These are phyloP conservation scores for Sambucus nigra DNA, from an alignment of 129 eudicot species.

Conservation along the genomic window DNA sequence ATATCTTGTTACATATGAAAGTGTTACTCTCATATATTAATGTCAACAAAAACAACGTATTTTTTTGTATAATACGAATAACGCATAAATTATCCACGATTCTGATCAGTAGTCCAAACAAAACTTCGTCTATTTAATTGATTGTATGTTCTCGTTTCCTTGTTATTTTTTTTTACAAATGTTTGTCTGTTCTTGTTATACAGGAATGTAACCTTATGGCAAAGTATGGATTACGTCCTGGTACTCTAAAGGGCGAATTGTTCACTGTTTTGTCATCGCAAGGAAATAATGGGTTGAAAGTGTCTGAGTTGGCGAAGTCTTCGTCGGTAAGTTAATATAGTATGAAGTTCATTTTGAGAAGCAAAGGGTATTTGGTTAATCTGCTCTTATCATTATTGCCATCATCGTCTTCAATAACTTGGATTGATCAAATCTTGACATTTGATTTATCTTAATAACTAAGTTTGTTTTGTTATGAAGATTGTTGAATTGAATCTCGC, in stretches of 20 bases:
- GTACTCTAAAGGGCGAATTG: slow-evolving; percentile 85
- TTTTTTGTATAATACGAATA: too few relatives aligned
- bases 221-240: slow-evolving; percentile 63
- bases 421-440: not conserved
- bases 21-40: too few relatives aligned
- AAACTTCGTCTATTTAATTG: not conserved
- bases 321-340: slow-evolving; percentile 45
- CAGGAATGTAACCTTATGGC: slow-evolving; percentile 65
- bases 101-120: not conserved
- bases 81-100: not conserved
- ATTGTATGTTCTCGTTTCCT: not conserved
- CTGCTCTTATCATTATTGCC: not conserved
- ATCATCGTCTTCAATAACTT: not conserved
- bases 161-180: not conserved
- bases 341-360: slow-evolving; percentile 1
- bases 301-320: slow-evolving; percentile 62
- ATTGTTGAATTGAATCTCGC: slow-evolving; percentile 58
- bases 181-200: slow-evolving; percentile 12
- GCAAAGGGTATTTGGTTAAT: not conserved
- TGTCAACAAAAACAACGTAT: not conserved
- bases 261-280: slow-evolving; percentile 45
- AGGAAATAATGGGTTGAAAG: slow-evolving; percentile 68
- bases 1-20: not conserved
- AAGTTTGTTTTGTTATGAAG: slow-evolving; percentile 32
- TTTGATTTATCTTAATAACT: slow-evolving; percentile 9